These are phyloP conservation scores for Ambrosia trifida DNA, from an alignment of 129 eudicot genomes.

Conservation along the genomic window DNA sequence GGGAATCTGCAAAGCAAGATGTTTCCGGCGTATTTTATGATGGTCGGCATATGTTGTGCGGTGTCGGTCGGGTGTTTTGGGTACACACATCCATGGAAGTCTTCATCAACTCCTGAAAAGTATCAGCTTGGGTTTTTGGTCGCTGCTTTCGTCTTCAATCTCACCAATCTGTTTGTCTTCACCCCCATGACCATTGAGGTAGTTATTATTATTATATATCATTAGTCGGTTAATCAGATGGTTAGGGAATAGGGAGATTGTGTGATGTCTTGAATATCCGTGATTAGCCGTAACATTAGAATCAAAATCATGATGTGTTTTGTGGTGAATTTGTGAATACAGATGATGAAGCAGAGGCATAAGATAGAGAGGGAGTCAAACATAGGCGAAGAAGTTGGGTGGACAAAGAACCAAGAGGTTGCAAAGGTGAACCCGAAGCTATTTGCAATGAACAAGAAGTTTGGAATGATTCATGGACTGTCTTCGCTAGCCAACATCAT, in stretches of 20 bases:
- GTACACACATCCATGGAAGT: slow-evolving; percentile 88
- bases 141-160: slow-evolving; percentile 69
- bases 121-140: slow-evolving; percentile 86
- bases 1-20: slow-evolving; percentile 97
- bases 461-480: slow-evolving; percentile 97
- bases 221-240: neutral
- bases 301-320: neutral
- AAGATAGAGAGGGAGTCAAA: slow-evolving; percentile 90
- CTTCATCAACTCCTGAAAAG: slow-evolving; percentile 64
- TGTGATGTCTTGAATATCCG: neutral
- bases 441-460: slow-evolving; percentile 95
- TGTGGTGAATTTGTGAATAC: slow-evolving; percentile 21
- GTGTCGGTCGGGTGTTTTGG: slow-evolving; percentile 76
- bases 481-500: slow-evolving; percentile 92
- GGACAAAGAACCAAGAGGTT: slow-evolving; percentile 86
- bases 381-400: slow-evolving; percentile 95
- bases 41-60: slow-evolving; percentile 96
- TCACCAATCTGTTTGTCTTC: slow-evolving; percentile 75
- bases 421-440: slow-evolving; percentile 91
- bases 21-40: slow-evolving; percentile 91
- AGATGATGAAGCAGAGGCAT: slow-evolving; percentile 99
- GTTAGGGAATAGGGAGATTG: neutral
- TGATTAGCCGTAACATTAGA: neutral
- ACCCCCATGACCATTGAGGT: slow-evolving; percentile 99
- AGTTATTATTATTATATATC: neutral